Evolutionary conservation across 345 rosid genomes (phyloP).

Genomic region (Limnanthes douglasii): DNA sequence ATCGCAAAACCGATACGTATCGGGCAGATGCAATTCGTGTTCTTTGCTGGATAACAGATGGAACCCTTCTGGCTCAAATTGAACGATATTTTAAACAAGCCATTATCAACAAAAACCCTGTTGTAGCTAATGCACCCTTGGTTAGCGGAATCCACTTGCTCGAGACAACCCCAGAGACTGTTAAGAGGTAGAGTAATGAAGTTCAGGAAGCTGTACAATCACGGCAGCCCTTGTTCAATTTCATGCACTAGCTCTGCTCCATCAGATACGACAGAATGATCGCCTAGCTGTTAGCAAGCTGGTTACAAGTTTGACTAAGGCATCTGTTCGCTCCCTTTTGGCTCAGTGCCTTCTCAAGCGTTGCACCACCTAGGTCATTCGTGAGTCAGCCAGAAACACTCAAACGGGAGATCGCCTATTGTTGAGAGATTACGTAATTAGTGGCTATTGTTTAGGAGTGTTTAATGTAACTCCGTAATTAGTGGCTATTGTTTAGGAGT

Average conservation of each 20-base stretch:
- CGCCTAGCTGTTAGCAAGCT: conserved; percentile 85
- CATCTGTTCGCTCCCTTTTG: conserved; percentile 87
- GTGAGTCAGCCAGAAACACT: conserved; percentile 52
- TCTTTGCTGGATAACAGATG: conserved; percentile 87
- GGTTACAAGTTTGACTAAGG: conserved; percentile 88
- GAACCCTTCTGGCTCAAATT: conserved; percentile 83
- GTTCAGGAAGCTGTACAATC: conserved; percentile 98
- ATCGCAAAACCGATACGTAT: conserved; percentile 94
- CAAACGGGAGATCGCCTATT: conserved; percentile 89
- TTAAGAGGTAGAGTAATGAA: conserved; percentile 98
- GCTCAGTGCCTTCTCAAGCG: conserved; percentile 95
- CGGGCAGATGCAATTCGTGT: conserved; percentile 98
- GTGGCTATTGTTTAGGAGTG: too few species aligned
- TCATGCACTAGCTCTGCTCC: conserved; percentile 86
- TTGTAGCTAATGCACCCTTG: conserved; percentile 96
- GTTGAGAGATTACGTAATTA: too few species aligned
- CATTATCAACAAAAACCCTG: conserved; percentile 95
- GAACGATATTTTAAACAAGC: conserved; percentile 97
- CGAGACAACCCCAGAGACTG: conserved; percentile 84
- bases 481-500: too few species aligned
- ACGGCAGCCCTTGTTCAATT: conserved; percentile 97
- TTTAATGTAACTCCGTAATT: too few species aligned
- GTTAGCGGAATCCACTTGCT: conserved; percentile 96
- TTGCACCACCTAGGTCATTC: conserved; percentile 87
- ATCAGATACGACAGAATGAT: conserved; percentile 92